Base-by-base conservation (phyloP, 331 rosid species). In the Dryas integrifolia region DNA sequence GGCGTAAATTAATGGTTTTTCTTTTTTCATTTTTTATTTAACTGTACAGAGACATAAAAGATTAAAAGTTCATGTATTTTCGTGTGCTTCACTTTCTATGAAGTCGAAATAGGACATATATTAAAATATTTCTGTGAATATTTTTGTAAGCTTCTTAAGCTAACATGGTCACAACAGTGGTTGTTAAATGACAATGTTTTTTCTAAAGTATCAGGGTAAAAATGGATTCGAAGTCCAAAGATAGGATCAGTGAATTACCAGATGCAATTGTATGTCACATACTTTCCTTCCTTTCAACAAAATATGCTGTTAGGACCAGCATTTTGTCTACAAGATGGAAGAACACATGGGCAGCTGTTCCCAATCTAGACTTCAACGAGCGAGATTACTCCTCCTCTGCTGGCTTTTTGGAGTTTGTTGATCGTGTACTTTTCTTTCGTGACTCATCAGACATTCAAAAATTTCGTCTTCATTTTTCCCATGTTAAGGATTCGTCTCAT, bases 281-380 rank as follows among this genome's bases (percentile, higher is more conserved):
- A 44, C 48, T 62, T 15, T 62, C 67, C 14, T 66, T 66, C 49
- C 11, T 4, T 49, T 3, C 41, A 24, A 13, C 71, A 13, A 66
- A 47, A 35, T 1, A 24, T 13, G 53, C 21, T 66, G 71, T 47
- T 4, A 24, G 71, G 3, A 66, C 58, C 71, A 47, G 44, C 45
- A 7, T 47, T 26, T 66, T 66, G 71, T 47, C 71, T 66, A 7
- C 56, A 13, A 66, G 57, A 46, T 47, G 57, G 57, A 66, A 47
- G 43, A 47, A 49, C 50, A 30, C 21, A 0, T 66, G 70, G 53
- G 12, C 11, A 18, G 47, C 44, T 66, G 3, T 66, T 24, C 45
- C 58, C 44, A 7, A 3, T 45, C 57, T 66, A 47, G 70, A 66
- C 53, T 66, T 66, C 7, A 15, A 7, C 6, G 0, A 26, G 0